phyloP scores from a whole-genome alignment of 2,329 filamentous ascomycete species.

The Colletotrichum liriopes region DNA sequence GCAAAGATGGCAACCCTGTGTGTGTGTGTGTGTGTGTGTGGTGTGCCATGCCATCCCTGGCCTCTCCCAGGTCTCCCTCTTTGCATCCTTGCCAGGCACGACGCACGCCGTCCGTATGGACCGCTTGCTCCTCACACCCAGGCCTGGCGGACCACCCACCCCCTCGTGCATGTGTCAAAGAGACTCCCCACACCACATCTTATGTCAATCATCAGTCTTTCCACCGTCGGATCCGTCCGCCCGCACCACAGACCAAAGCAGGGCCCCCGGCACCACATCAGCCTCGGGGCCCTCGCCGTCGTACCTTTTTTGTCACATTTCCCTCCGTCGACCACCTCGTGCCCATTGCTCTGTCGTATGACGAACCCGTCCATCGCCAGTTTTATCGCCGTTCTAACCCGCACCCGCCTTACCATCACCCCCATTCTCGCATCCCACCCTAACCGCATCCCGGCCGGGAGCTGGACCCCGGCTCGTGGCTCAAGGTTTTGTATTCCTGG shows the following conservation, averaged over 20 bases:
- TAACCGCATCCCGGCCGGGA: conserved; percentile 20
- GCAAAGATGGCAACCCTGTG: not conserved
- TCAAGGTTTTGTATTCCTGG: not conserved
- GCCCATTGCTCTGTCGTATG: conserved; percentile 33
- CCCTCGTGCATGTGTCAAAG: conserved; percentile 36
- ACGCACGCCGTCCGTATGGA: conserved; percentile 26
- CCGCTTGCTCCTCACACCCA: conserved; percentile 7
- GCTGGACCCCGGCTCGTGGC: conserved; percentile 16
- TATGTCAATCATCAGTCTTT: conserved; percentile 42
- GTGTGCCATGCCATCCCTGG: not conserved
- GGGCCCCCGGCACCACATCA: conserved; percentile 10
- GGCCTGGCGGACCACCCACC: conserved; percentile 11
- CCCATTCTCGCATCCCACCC: conserved; percentile 25
- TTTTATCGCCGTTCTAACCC: conserved; percentile 36
- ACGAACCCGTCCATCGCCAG: conserved; percentile 39
- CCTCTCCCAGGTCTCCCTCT: not conserved
- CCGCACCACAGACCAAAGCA: conserved; percentile 25
- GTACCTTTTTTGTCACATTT: conserved; percentile 28
- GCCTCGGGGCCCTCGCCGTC: conserved; percentile 7
- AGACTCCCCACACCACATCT: conserved; percentile 36
- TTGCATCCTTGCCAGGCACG: conserved; percentile 25
- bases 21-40: too few relatives aligned
- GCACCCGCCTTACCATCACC: conserved; percentile 33
- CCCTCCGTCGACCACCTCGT: conserved; percentile 6
- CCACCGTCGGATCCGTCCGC: conserved; percentile 37